phyloP scores from a whole-genome alignment of 2,329 filamentous ascomycete species.

The Alternaria sp. region DNA sequence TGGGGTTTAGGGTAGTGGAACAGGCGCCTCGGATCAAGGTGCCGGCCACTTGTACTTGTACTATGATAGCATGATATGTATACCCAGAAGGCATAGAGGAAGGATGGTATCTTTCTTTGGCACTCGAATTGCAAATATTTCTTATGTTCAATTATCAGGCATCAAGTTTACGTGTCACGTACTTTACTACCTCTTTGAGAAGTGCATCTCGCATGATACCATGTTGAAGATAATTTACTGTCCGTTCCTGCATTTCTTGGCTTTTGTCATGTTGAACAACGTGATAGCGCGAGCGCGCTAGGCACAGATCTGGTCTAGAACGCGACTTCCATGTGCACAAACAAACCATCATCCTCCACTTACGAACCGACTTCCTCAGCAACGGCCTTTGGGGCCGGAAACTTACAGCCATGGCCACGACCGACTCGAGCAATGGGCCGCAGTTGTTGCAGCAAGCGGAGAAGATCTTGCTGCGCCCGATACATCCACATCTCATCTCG shows the following conservation, averaged over 20 bases:
- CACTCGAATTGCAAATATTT: conserved; percentile 2
- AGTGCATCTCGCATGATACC: neutral
- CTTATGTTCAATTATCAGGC: neutral
- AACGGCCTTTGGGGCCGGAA: conserved; percentile 13
- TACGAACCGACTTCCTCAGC: neutral
- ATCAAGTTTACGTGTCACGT: neutral
- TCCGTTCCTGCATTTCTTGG: neutral
- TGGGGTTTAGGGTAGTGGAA: neutral
- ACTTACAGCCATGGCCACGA: conserved; percentile 9
- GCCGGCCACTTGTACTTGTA: conserved; percentile 20
- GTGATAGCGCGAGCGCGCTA: conserved; percentile 38
- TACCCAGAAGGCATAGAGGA: conserved; percentile 13
- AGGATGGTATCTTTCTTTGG: conserved; percentile 9
- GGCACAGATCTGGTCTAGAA: conserved; percentile 17
- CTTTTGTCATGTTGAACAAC: conserved; percentile 11
- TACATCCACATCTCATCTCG: conserved; percentile 66
- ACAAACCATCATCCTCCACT: conserved; percentile 16
- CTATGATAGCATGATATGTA: conserved; percentile 17
- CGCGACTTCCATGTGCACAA: conserved; percentile 20
- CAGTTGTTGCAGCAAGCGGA: conserved; percentile 49
- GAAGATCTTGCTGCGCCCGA: conserved; percentile 53
- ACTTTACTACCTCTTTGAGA: neutral
- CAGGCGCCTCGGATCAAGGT: conserved; percentile 5
- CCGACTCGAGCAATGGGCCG: conserved; percentile 3
- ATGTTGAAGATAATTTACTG: neutral